Base-by-base conservation (phyloP, 176 grass and related monocot genomes). In the Cocos nucifera region DNA sequence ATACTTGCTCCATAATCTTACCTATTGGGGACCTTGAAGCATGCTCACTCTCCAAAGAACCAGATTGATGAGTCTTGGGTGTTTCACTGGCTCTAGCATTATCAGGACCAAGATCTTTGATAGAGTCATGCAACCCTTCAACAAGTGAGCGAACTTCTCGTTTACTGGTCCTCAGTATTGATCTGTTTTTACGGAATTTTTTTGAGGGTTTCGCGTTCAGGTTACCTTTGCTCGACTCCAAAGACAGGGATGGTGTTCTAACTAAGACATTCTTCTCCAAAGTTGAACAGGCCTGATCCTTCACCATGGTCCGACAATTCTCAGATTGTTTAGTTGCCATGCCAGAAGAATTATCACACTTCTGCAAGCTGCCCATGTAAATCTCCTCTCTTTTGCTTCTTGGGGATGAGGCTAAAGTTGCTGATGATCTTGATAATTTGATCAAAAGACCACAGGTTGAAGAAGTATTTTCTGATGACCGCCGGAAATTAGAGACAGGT, bases 381-480 rank as follows among this genome's bases (percentile, higher is more conserved):
- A 79, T 77, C 51, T 90, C 72, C 72, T 74, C 72, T 56, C 64
- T 72, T 70, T 80, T 79, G 52, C 69, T 76, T 48, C 72, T 73
- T 63, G 79, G 76, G 25, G 78, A 44, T 63, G 78, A 66, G 25
- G 65, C 75, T 54, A 79, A 72, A 52, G n/a, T 59, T 22, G 56
- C 44, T 15, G 56, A 74, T 30, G 84, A 69, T 73, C 75, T 85
- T 62, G 84, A 80, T 67, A 80, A 51, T 77, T 77, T 97, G 30
- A 78, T 58, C 25, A 63, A 58, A 50, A 80, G 35, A 69, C 32
- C 66, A 48, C 61, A 72, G 27, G 66, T 51, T 15, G 15, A 55
- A 19, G 6, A 50, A 53, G 64, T 54, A 74, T 14, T 49, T 48
- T 57, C 21, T 21, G 29, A 56, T 29, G 66, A 22, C 27, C 14